Evolutionary conservation across 352 stramenopile species (phyloP).

Genomic region (Phytophthora brassicae): DNA sequence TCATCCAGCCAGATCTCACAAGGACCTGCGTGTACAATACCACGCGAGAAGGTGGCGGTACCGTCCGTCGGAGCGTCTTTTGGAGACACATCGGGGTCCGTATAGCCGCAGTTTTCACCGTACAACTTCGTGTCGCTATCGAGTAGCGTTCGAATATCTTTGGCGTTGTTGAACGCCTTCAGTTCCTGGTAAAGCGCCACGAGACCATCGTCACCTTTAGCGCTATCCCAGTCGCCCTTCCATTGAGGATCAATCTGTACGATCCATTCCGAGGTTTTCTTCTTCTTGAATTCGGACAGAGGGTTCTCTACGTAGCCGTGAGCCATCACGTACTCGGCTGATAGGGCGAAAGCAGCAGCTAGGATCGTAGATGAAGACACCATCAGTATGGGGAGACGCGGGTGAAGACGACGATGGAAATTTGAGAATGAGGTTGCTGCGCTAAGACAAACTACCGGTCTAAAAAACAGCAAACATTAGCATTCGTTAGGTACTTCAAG

Average conservation of each 20-base stretch:
- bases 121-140: slow-evolving; percentile 34
- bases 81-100: slow-evolving; percentile 19
- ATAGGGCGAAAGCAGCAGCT: slow-evolving; percentile 1
- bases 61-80: slow-evolving; percentile 27
- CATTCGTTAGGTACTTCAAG: neutral
- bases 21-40: slow-evolving; percentile 33
- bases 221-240: slow-evolving; percentile 30
- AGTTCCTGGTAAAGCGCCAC: slow-evolving; percentile 33
- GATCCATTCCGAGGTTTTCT: slow-evolving; percentile 31
- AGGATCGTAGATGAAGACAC: slow-evolving; percentile 9
- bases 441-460: neutral
- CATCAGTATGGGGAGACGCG: too few relatives aligned
- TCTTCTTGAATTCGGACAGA: slow-evolving; percentile 30
- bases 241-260: slow-evolving; percentile 39
- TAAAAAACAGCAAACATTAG: neutral
- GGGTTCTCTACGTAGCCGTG: slow-evolving; percentile 33
- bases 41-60: slow-evolving; percentile 31
- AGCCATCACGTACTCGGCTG: slow-evolving; percentile 12
- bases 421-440: slow-evolving; percentile 9
- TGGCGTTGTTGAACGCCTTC: slow-evolving; percentile 22
- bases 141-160: slow-evolving; percentile 32
- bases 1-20: slow-evolving; percentile 49
- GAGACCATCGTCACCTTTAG: slow-evolving; percentile 18
- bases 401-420: slow-evolving; percentile 1
- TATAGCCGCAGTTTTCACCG: slow-evolving; percentile 33